Evolutionary conservation across 148 eudicot species (phyloP).

Genomic region (Suaeda aralocaspica): DNA sequence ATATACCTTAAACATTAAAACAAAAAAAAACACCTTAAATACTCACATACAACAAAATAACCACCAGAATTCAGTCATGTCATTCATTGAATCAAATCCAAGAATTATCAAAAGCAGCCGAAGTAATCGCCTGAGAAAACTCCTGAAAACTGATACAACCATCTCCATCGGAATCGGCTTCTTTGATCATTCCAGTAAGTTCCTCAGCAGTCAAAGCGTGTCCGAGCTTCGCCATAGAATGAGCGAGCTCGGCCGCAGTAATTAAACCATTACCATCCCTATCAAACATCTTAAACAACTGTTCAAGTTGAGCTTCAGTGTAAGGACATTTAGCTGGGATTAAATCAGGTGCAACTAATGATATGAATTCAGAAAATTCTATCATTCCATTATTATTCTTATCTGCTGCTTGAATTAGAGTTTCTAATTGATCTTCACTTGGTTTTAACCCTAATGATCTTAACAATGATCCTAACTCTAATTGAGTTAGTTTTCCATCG

Average conservation of each 20-base stretch:
- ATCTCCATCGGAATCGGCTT: constrained; percentile 44
- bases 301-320: constrained; percentile 37
- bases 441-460: constrained; percentile 43
- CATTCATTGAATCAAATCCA: constrained; percentile 23
- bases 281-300: constrained; percentile 40
- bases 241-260: constrained; percentile 46
- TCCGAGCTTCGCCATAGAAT: constrained; percentile 48
- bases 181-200: constrained; percentile 50
- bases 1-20: background rate
- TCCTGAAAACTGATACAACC: constrained; percentile 42
- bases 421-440: constrained; percentile 38
- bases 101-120: constrained; percentile 47
- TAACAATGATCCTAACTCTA: constrained; percentile 40
- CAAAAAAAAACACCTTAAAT: background rate
- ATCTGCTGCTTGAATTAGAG: constrained; percentile 42
- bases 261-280: constrained; percentile 41
- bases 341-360: constrained; percentile 41
- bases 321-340: constrained; percentile 49
- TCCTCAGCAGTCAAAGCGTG: constrained; percentile 45
- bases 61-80: constrained; percentile 8
- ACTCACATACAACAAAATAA: background rate
- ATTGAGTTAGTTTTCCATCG: constrained; percentile 44
- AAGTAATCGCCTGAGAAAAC: constrained; percentile 47
- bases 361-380: constrained; percentile 49
- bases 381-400: constrained; percentile 46